Base-by-base conservation (phyloP, 345 rosid species). In the Camelina laxa region DNA sequence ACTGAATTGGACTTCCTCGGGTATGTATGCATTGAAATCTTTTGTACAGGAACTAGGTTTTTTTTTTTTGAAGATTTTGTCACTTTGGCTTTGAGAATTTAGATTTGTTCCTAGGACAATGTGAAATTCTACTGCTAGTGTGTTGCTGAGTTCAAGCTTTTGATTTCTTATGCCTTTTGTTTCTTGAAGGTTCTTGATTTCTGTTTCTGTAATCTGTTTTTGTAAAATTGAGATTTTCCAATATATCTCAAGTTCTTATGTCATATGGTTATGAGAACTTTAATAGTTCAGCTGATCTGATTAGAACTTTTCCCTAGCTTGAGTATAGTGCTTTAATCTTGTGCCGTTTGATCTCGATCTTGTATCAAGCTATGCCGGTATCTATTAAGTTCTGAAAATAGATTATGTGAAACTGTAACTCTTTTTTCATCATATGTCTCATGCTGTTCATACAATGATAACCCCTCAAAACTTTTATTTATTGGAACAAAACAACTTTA, bases 41-140 rank as follows among this genome's bases (percentile, higher is more conserved):
- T 53, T 72, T 78, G 81, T 78, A 78, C 69, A 78, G 77, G 81
- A 78, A 72, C 73, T 72, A 72, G 73, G 42, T 57, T 75, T 27
- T 27, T 27, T 1, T 27, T 27, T 27, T 69, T 61, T 16, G 60
- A 63, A 61, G 66, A 50, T 68, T 71, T 77, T 77, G 73, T 58
- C 60, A 7, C 60, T 35, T 33, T 76, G 20, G 71, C 68, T 71
- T n/a, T 71, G 56, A 42, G 77, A 59, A 24, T 51, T 51, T 50
- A 72, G 80, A 65, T 65, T 65, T 22, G 42, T 65, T 77, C 54
- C 41, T 65, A 65, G 76, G 50, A 57, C 45, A 2, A 50, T 55
- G 4, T 69, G 66, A 42, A 53, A 33, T 76, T 76, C 38, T 56
- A 15, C 41, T 65, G 63, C 17, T 58, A 77, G 73, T 51, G 42